phyloP scores from a whole-genome alignment of 2,329 filamentous ascomycete species.

The Colletotrichum falcatum region DNA sequence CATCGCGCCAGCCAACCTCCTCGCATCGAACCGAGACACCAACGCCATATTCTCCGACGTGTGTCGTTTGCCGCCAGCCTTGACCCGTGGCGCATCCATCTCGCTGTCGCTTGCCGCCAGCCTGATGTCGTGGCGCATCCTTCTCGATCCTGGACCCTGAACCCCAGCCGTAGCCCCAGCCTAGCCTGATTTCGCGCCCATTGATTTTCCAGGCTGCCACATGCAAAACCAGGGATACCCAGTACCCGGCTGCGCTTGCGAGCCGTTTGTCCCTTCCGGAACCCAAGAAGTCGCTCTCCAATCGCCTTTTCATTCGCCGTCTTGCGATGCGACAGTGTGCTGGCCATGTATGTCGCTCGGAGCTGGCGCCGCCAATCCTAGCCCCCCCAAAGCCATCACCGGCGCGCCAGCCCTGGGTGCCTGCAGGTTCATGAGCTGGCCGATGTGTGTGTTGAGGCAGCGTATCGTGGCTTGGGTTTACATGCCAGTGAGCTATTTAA shows the following conservation, averaged over 20 bases:
- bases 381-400: slow-evolving; percentile 17
- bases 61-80: background rate
- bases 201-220: background rate
- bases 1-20: slow-evolving; percentile 4
- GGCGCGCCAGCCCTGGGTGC: slow-evolving; percentile 26
- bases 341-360: background rate
- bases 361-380: background rate
- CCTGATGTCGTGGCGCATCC: slow-evolving; percentile 2
- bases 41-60: background rate
- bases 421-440: background rate
- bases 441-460: background rate
- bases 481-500: slow-evolving; percentile 6
- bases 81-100: background rate
- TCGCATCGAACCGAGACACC: background rate
- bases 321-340: background rate
- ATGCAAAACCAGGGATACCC: background rate
- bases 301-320: slow-evolving; percentile 1
- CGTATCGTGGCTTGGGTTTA: background rate
- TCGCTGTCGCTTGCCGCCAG: background rate
- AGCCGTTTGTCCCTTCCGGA: slow-evolving; percentile 6
- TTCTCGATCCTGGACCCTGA: slow-evolving; percentile 14
- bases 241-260: background rate
- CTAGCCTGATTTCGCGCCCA: background rate
- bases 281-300: background rate
- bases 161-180: background rate